Evolutionary conservation across 768 basidiomycete species (phyloP).

Genomic region (Lanmaoa pseudosensibilis): DNA sequence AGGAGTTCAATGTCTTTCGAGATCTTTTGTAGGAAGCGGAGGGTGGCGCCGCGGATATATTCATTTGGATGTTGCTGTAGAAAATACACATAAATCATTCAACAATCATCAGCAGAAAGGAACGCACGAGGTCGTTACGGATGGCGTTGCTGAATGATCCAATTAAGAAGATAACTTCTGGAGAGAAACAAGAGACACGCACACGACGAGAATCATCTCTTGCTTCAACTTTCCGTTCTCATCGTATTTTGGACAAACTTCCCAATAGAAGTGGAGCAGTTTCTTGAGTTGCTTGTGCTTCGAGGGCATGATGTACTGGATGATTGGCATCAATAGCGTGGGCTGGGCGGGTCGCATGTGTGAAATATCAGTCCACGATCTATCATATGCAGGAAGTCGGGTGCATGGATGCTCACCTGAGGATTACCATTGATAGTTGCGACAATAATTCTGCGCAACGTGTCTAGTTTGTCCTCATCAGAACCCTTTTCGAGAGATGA

Average conservation of each 20-base stretch:
- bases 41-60: slow-evolving; percentile 97
- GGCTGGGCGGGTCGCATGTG: slow-evolving; percentile 49
- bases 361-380: neutral
- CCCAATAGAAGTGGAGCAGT: slow-evolving; percentile 93
- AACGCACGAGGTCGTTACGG: slow-evolving; percentile 89
- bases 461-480: slow-evolving; percentile 95
- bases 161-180: slow-evolving; percentile 9
- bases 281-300: slow-evolving; percentile 97
- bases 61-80: slow-evolving; percentile 97
- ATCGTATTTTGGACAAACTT: slow-evolving; percentile 97
- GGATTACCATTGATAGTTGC: slow-evolving; percentile 93
- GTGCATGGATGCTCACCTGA: slow-evolving; percentile 55
- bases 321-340: slow-evolving; percentile 94
- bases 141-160: slow-evolving; percentile 76
- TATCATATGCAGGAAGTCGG: neutral
- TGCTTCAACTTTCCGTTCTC: slow-evolving; percentile 97
- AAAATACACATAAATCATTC: neutral
- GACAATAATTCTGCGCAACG: slow-evolving; percentile 90
- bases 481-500: slow-evolving; percentile 89
- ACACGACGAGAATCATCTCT: slow-evolving; percentile 99
- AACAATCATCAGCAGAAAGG: neutral
- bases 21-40: slow-evolving; percentile 96
- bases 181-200: slow-evolving; percentile 36
- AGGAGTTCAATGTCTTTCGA: slow-evolving; percentile 89
- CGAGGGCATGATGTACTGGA: slow-evolving; percentile 96